A percentile compares a stretch with the other conserved stretches of the same genome.
phyloP scores from a whole-genome alignment of 1,139 yeast species.

The Meyerozyma guilliermondii region DNA sequence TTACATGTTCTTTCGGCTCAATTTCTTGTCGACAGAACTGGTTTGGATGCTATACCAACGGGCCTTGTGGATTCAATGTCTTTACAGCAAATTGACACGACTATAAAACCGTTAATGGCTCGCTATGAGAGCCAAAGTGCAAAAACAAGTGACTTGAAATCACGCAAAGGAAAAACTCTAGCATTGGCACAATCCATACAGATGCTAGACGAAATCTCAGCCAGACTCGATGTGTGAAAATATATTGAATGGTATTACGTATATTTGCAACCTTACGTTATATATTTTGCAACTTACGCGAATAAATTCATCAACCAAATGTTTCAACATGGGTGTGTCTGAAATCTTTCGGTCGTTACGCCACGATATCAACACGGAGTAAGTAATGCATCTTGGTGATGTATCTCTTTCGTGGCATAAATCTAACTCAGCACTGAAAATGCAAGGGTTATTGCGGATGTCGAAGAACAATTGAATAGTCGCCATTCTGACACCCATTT shows the following conservation, averaged over 20 bases:
- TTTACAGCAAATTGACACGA: neutral
- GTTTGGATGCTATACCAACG: slow-evolving; percentile 5
- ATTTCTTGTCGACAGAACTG: slow-evolving; percentile 14
- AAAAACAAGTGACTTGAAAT: neutral
- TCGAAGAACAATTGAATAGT: too few relatives aligned
- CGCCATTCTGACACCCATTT: too few relatives aligned
- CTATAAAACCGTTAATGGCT: neutral
- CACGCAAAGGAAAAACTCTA: neutral
- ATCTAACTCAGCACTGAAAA: neutral
- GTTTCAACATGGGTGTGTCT: too few relatives aligned
- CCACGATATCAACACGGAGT: neutral
- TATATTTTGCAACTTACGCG: neutral
- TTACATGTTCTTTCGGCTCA: slow-evolving; percentile 18
- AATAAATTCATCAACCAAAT: neutral
- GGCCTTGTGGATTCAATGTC: neutral
- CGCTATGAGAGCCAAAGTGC: too few relatives aligned
- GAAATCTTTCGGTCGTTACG: neutral
- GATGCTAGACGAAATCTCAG: neutral
- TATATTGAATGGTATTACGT: neutral
- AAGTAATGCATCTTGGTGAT: neutral
- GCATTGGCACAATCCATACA: neutral
- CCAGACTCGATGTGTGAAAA: neutral
- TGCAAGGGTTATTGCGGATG: too few relatives aligned
- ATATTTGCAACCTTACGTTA: neutral
- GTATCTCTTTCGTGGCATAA: neutral